Evolutionary conservation across 2,329 filamentous ascomycete genomes (phyloP), one percentile per base, ranked within the genome.

Genomic region (Fusarium sublunatum): DNA sequence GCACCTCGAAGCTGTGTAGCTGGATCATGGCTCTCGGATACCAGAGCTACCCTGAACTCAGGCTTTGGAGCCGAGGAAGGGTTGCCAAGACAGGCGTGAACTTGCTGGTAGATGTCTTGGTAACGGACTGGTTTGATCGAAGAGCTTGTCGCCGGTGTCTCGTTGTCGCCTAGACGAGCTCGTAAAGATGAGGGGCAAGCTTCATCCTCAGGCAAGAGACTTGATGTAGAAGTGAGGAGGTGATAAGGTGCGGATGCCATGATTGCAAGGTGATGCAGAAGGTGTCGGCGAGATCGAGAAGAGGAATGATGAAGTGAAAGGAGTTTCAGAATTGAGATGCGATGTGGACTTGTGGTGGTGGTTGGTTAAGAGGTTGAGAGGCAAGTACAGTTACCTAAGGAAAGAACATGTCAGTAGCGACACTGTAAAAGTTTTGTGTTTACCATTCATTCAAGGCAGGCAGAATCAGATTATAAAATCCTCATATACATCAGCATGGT

Each of bases 121-220:
- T 59, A 61, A 1, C 48, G 49, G 3, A 51, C 22, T 1, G 43
- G 26, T 8, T 60, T 49, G 9, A 38, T 5, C 5, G 62, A 55
- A 7, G 56, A 53, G 6, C 43, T 39, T 6, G 51, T 42, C 5
- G 56, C 32, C 0, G 61, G 48, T 4, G 61, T 55, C 2, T 69
- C 65, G 4, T 67, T 60, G 11, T 67, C 74, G 9, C 70, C 67
- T 11, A 76, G 66, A 7, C 73, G 72, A 31, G 67, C 69, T 19
- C 73, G 69, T 2, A 76, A 46, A 0, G 65, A 72, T 0, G 70
- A 70, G 1, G 71, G 65, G n/a, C 64, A 68, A 1, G 29, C 46
- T 8, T 41, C 41, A 7, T 54, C 58, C 5, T 49, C 55, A 1
- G 28, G 25, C 13, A 25, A 51, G 15, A 46, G 34, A 35, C 40